Evolutionary conservation across 2,329 filamentous ascomycete species (phyloP).

Genomic region (Arachnopeziza araneosa): DNA sequence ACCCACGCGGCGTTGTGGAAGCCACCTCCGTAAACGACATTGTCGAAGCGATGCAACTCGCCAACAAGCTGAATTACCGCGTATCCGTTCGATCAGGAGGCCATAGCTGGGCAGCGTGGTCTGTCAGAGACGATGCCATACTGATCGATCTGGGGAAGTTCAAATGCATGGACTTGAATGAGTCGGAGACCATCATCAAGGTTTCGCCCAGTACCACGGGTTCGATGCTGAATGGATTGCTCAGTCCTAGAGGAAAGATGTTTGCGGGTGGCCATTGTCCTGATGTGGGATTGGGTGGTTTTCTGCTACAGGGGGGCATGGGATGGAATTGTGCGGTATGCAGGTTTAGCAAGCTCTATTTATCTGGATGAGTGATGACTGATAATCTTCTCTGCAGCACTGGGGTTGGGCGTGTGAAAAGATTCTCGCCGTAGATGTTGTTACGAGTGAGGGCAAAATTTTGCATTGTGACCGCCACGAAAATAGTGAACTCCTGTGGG

Average conservation of each 20-base stretch:
- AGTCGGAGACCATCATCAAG: constrained; percentile 32
- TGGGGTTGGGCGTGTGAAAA: constrained; percentile 48
- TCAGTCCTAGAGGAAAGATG: constrained; percentile 36
- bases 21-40: constrained; percentile 34
- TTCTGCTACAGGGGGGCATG: constrained; percentile 51
- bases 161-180: constrained; percentile 36
- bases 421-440: constrained; percentile 24
- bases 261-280: constrained; percentile 52
- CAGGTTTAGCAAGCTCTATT: not conserved
- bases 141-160: constrained; percentile 36
- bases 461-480: constrained; percentile 37
- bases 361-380: not conserved
- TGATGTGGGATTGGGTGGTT: constrained; percentile 51
- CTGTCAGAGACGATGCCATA: constrained; percentile 41
- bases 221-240: constrained; percentile 35
- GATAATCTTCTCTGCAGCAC: constrained; percentile 31
- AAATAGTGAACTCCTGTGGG: constrained; percentile 45
- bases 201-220: constrained; percentile 46
- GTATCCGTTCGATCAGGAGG: constrained; percentile 44
- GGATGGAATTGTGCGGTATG: constrained; percentile 50
- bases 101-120: constrained; percentile 46
- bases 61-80: constrained; percentile 30
- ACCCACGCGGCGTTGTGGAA: constrained; percentile 38
- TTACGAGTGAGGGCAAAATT: constrained; percentile 15
- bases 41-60: constrained; percentile 34